These are phyloP conservation scores for Penicillium robsamsonii DNA, from an alignment of 495 filamentous ascomycete genomes.

Conservation along the genomic window DNA sequence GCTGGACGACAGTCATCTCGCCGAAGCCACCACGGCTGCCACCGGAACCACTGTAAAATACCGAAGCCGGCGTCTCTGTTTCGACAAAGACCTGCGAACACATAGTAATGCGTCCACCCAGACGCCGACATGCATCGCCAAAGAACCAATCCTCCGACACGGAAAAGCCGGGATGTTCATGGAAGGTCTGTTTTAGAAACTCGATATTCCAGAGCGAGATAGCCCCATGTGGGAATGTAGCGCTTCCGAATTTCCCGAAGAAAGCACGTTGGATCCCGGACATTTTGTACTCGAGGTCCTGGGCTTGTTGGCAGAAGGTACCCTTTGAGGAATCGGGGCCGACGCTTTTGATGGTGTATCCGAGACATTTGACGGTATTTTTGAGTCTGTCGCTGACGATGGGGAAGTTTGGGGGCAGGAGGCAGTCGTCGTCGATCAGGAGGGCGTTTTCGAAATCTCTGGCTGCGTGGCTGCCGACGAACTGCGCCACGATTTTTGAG, in stretches of 20 bases:
- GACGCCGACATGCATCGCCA: conserved; percentile 41
- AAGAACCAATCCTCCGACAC: conserved; percentile 51
- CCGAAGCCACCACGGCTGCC: conserved; percentile 47
- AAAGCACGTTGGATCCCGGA: conserved; percentile 39
- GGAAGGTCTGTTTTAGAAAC: conserved; percentile 41
- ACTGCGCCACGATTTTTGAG: conserved; percentile 46
- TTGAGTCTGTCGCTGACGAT: conserved; percentile 42
- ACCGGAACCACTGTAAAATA: conserved; percentile 36
- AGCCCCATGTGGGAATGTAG: conserved; percentile 45
- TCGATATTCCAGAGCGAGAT: conserved; percentile 46
- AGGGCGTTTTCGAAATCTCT: conserved; percentile 42
- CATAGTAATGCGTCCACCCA: conserved; percentile 49
- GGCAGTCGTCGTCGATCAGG: conserved; percentile 49
- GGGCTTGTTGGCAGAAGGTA: conserved; percentile 43
- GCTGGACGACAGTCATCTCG: conserved; percentile 51
- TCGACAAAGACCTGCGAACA: conserved; percentile 50
- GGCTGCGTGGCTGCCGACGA: conserved; percentile 45
- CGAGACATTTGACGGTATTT: conserved; percentile 37
- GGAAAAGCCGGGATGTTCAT: conserved; percentile 44
- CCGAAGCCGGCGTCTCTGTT: conserved; percentile 42
- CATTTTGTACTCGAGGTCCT: conserved; percentile 50
- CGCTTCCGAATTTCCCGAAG: conserved; percentile 40
- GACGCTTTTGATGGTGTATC: conserved; percentile 46
- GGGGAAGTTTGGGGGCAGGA: conserved; percentile 43
- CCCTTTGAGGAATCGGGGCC: conserved; percentile 31